Evolutionary conservation across 192 early-diverging fungal species (phyloP), one percentile per base, ranked within the genome.

Genomic region (Coemansia sp.): DNA sequence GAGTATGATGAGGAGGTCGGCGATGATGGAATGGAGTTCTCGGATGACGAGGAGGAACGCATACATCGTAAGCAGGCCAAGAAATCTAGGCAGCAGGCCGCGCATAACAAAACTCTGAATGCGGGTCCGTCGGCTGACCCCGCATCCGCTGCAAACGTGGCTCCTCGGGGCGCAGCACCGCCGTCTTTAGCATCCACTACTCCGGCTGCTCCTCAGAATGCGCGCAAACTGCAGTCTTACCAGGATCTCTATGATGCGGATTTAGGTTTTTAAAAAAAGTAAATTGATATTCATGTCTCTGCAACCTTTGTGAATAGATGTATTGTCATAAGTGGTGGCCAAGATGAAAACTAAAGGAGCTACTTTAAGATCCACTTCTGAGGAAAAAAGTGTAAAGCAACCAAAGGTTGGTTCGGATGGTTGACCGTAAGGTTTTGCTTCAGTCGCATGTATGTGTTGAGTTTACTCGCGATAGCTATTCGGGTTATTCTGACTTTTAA

Each of bases 31-130:
- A 73, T 93, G 75, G 95, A 96, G 68, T 98, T 97, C 73, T 97
- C 95, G 14, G 96, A 98, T 75, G 96, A 98, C 74, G 96, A 98
- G 67, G 73, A 90, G 56, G 96, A 98, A 70, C 67, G 70, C 60
- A 84, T 88, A 48, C 77, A 87, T 53, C 31, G 54, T 6, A 89
- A 81, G 53, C 61, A 75, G 33, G 67, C 65, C 50, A 87, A 88
- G 63, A 79, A 80, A 40, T 66, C 64, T 51, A 71, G 78, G 66
- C 78, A 78, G 19, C 78, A 80, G 59, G 71, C 66, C 4, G 31
- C 54, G 11, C 54, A 57, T 7, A 57, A 57, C 54, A 57, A 33
- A 57, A 17, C 31, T 2, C 11, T n/a, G 6, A 33, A n/a, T 7
- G 54, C 54, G 16, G 54, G 16, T 35, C 10, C 50, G 2, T 27